A percentile compares a stretch with the other conserved stretches of the same genome.
These are phyloP conservation scores for Gaertneriomyces semiglobifer DNA, from an alignment of 192 early-diverging fungal genomes.

Conservation along the genomic window DNA sequence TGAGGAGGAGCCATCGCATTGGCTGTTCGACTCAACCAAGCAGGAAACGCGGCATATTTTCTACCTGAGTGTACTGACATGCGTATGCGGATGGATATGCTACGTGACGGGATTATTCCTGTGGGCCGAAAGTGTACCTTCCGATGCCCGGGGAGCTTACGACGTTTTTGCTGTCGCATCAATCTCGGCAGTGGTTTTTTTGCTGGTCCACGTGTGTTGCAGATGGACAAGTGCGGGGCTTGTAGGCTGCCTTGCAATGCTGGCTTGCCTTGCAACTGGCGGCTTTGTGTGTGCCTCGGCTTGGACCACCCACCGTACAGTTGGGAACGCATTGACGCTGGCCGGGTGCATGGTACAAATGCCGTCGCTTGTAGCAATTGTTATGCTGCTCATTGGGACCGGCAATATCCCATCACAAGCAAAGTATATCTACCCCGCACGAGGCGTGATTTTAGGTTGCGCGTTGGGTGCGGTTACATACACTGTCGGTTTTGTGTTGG, in stretches of 20 bases:
- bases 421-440: neutral
- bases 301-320: neutral
- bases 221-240: conserved; percentile 5
- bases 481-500: neutral
- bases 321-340: neutral
- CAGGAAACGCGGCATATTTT: too few species aligned
- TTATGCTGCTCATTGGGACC: conserved; percentile 4
- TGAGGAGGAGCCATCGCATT: conserved; percentile 9
- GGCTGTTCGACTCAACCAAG: neutral
- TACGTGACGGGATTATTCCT: too few species aligned
- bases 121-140: too few species aligned
- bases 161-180: conserved; percentile 8
- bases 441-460: neutral
- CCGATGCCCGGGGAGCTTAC: neutral
- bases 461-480: neutral
- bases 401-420: conserved; percentile 1
- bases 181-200: neutral
- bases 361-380: neutral
- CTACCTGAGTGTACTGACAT: too few species aligned
- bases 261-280: neutral
- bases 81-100: too few species aligned
- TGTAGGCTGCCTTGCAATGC: neutral
- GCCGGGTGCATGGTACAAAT: conserved; percentile 7
- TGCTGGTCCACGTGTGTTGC: neutral
- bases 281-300: neutral